phyloP scores from a whole-genome alignment of 495 filamentous ascomycete genomes.

The Penicillium daleae region DNA sequence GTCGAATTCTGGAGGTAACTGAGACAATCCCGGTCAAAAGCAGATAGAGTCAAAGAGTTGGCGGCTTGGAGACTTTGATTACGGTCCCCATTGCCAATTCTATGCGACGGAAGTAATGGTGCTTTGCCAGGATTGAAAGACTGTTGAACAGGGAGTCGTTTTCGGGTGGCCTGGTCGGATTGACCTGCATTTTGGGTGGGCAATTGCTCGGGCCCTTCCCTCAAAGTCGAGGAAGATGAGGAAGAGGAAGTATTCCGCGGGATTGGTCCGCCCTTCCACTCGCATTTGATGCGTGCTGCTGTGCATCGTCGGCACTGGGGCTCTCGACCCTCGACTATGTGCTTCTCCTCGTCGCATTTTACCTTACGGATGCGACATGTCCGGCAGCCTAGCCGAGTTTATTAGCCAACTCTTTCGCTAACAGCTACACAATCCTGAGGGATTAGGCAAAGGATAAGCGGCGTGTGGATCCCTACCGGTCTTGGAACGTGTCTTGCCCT shows the following conservation, averaged over 20 bases:
- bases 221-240: neutral
- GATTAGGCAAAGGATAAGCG: neutral
- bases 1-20: conserved; percentile 36
- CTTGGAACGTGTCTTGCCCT: conserved; percentile 37
- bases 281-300: conserved; percentile 33
- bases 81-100: conserved; percentile 1
- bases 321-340: conserved; percentile 26
- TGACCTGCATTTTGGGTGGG: neutral
- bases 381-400: conserved; percentile 30
- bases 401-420: neutral
- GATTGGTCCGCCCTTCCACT: conserved; percentile 38
- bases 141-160: neutral
- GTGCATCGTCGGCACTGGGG: conserved; percentile 38
- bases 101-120: conserved; percentile 13
- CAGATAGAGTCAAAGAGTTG: conserved; percentile 35
- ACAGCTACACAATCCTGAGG: neutral
- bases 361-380: conserved; percentile 43
- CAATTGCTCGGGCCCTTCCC: neutral
- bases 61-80: conserved; percentile 27
- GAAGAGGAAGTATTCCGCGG: conserved; percentile 23
- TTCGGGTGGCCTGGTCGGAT: neutral
- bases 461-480: conserved; percentile 35
- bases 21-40: conserved; percentile 35
- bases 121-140: neutral
- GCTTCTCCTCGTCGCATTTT: conserved; percentile 43